Evolutionary conservation across 257 asterid species (phyloP), one percentile per base, ranked within the genome.

Genomic region (Hygrophila difformis): DNA sequence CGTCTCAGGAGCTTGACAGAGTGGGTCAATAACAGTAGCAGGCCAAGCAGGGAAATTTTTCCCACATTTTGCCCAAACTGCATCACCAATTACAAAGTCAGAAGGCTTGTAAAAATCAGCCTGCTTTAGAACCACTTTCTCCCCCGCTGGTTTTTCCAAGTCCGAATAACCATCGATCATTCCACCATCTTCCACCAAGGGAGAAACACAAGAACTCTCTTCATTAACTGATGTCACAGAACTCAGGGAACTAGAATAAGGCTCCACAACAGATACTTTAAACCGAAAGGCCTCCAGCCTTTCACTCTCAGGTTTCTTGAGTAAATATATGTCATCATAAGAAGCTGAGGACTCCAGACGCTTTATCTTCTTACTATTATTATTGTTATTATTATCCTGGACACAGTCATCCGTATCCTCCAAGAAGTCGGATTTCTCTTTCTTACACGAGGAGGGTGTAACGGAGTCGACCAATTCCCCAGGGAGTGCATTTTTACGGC

Each of bases 41-140:
- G 99, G 99, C 99, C 99, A 91, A 39, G 97, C 94, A 12, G 99
- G 94, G 26, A 54, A 82, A 12, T 71, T 60, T 63, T 81, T 91
- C 44, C 97, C 97, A 52, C 94, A 86, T 53, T 75, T 91, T 3
- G 97, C 99, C 99, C 99, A 91, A 39, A 86, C 94, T 21, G 76
- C 54, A 50, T 91, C 99, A 3, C 81, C 94, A 64, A 12, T 38
- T 31, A 55, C 74, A 59, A 91, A 91, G 47, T 86, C 87, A 33
- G 63, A 62, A 2, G 80, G 93, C 58, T 54, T 58, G 40, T 62
- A 91, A 54, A 68, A 78, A 48, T 74, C 80, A 14, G 59, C 75
- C 55, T 72, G 70, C 70, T 66, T 75, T 37, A 38, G 63, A 36
- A 18, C 60, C 47, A 51, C 66, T 53, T 67, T 73, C 67, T 65